Percentiles rank a stretch among this genome's conserved stretches.
Conservation (phyloP, 176 grass and related monocot genomes). For the Calamus simplicifolius region DNA sequence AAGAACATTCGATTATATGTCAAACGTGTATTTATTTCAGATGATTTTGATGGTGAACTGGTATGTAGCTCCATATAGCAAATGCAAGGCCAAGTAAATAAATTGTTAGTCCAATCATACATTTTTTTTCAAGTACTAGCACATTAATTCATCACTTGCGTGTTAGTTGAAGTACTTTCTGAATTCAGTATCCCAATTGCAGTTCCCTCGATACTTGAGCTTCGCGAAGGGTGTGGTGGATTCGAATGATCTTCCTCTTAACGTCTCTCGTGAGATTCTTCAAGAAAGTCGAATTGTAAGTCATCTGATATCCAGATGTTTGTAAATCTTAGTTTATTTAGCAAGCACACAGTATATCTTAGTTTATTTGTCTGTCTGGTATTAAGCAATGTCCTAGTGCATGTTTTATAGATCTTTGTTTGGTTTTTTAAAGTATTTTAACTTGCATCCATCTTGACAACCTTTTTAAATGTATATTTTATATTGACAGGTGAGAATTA, state of each 20-base stretch:
- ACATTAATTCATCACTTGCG: too few relatives aligned
- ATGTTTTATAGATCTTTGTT: too few relatives aligned
- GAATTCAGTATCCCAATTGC: slow-evolving; percentile 13
- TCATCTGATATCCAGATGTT: not conserved
- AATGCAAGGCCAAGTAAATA: too few relatives aligned
- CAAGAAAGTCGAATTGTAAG: slow-evolving; percentile 97
- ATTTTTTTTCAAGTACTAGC: too few relatives aligned
- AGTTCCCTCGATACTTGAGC: slow-evolving; percentile 91
- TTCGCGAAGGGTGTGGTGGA: slow-evolving; percentile 92
- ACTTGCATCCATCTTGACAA: too few relatives aligned
- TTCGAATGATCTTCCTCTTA: slow-evolving; percentile 87
- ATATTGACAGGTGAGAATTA: slow-evolving; percentile 59
- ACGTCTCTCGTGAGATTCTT: slow-evolving; percentile 91
- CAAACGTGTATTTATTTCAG: not conserved
- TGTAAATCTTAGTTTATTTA: too few relatives aligned
- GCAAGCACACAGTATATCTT: too few relatives aligned
- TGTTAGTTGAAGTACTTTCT: slow-evolving; percentile 5
- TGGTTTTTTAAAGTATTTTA: too few relatives aligned
- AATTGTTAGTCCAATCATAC: too few relatives aligned
- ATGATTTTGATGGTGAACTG: slow-evolving; percentile 3
- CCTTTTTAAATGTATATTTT: too few relatives aligned
- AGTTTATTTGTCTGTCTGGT: too few relatives aligned
- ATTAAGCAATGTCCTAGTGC: too few relatives aligned
- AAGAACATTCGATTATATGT: not conserved
- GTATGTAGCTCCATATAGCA: not conserved